A percentile compares a stretch with the other conserved stretches of the same genome.
These are phyloP conservation scores for Chenopodium berlandieri DNA, from an alignment of 148 eudicot species.

Conservation along the genomic window DNA sequence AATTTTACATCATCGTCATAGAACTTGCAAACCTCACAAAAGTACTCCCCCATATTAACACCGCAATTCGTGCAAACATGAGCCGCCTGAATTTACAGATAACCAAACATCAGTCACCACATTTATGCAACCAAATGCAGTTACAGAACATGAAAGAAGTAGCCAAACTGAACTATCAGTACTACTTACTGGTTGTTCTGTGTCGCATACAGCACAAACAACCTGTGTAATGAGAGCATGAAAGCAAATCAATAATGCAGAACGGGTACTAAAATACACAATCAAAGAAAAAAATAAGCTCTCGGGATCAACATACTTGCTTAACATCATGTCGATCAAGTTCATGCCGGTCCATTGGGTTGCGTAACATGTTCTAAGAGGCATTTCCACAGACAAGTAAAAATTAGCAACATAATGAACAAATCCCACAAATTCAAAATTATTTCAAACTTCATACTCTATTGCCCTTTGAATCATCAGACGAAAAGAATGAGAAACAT, in stretches of 20 bases:
- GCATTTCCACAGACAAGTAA: conserved; percentile 16
- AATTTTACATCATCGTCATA: conserved; percentile 79
- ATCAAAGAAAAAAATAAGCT: neutral
- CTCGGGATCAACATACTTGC: conserved; percentile 45
- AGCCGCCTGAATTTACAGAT: conserved; percentile 47
- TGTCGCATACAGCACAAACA: conserved; percentile 89
- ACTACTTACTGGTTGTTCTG: conserved; percentile 83
- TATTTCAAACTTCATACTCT: neutral
- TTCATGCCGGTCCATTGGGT: conserved; percentile 73
- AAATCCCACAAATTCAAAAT: neutral
- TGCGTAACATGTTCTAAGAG: conserved; percentile 53
- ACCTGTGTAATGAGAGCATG: conserved; percentile 54
- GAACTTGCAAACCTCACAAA: conserved; percentile 79
- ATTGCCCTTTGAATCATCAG: neutral
- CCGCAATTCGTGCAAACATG: conserved; percentile 80
- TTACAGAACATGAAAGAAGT: neutral
- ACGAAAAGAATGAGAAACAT: neutral
- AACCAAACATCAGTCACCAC: conserved; percentile 13
- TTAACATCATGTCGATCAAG: conserved; percentile 61
- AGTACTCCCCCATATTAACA: conserved; percentile 88
- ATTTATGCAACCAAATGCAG: neutral
- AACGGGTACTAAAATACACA: neutral
- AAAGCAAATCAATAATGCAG: conserved; percentile 8
- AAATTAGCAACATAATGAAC: neutral
- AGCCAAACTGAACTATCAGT: neutral